A percentile compares a stretch with the other conserved stretches of the same genome.
These are phyloP conservation scores for Boletus coccyginus DNA, from an alignment of 768 basidiomycete genomes.

Conservation along the genomic window DNA sequence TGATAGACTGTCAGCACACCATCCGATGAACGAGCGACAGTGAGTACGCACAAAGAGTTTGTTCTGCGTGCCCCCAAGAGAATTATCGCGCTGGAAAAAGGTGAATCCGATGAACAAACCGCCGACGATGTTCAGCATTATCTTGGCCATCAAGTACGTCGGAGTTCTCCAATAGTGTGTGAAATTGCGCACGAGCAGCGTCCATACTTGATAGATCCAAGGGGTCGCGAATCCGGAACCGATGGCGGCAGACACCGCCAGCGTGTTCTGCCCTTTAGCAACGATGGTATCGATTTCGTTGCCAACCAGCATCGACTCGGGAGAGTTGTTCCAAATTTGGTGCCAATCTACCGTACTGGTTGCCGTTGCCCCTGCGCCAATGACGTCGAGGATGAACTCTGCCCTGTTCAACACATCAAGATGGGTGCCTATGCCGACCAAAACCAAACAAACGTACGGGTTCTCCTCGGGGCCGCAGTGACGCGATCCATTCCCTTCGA, in stretches of 20 bases:
- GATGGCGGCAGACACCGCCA: constrained; percentile 36
- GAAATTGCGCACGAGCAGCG: constrained; percentile 45
- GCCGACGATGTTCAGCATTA: constrained; percentile 49
- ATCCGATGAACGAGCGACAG: not conserved
- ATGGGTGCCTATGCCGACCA: constrained; percentile 36
- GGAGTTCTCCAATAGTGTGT: constrained; percentile 54
- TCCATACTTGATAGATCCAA: constrained; percentile 47
- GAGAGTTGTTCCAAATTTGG: constrained; percentile 53
- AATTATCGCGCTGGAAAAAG: constrained; percentile 54
- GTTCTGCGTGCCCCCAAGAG: constrained; percentile 59
- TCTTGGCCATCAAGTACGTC: constrained; percentile 58
- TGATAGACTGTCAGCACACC: constrained; percentile 15
- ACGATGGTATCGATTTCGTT: constrained; percentile 47
- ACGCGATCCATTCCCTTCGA: constrained; percentile 65
- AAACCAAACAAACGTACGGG: constrained; percentile 44
- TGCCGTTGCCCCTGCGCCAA: constrained; percentile 70
- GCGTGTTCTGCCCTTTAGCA: constrained; percentile 42
- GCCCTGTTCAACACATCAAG: constrained; percentile 38
- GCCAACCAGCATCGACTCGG: constrained; percentile 38
- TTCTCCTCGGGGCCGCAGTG: constrained; percentile 67
- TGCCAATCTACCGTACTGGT: constrained; percentile 57
- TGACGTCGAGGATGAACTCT: constrained; percentile 67
- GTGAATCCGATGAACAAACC: constrained; percentile 62
- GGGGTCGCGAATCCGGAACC: constrained; percentile 50
- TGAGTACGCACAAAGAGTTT: constrained; percentile 55